Evolutionary conservation across 129 eudicot genomes (phyloP).

Genomic region (Ambrosia trifida): DNA sequence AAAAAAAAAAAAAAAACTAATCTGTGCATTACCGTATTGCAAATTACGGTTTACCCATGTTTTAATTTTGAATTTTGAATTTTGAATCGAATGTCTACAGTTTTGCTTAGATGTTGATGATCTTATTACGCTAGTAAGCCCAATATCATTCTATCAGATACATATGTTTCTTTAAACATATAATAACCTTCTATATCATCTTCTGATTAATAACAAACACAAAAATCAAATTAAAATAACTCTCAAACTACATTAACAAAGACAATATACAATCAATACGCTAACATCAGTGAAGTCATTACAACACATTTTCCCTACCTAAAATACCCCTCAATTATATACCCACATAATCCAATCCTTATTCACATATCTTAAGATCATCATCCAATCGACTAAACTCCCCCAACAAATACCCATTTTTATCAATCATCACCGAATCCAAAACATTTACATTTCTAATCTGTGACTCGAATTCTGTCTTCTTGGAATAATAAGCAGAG

Average conservation of each 20-base stretch:
- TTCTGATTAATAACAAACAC: background rate
- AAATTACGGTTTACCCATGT: too few species aligned
- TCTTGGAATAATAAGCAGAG: constrained; percentile 40
- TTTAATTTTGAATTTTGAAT: too few species aligned
- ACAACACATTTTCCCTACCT: background rate
- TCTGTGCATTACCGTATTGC: too few species aligned
- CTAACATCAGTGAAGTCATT: background rate
- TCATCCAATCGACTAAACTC: constrained; percentile 51
- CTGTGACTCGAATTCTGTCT: constrained; percentile 34
- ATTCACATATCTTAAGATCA: constrained; percentile 39
- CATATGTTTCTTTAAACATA: too few species aligned
- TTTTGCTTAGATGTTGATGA: background rate
- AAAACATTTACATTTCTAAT: constrained; percentile 16
- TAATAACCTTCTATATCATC: background rate
- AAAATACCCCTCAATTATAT: background rate
- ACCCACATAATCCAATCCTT: background rate
- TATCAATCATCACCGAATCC: constrained; percentile 40
- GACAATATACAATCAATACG: background rate
- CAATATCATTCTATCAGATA: too few species aligned
- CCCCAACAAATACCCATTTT: constrained; percentile 44
- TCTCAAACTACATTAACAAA: background rate
- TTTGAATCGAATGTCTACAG: too few species aligned
- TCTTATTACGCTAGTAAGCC: background rate
- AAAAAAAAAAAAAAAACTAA: too few species aligned
- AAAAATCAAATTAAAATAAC: background rate